Percentiles rank a stretch among this genome's conserved stretches.
phyloP scores from a whole-genome alignment of 1,284 basidiomycete genomes.

The Cryptococcus sp. region DNA sequence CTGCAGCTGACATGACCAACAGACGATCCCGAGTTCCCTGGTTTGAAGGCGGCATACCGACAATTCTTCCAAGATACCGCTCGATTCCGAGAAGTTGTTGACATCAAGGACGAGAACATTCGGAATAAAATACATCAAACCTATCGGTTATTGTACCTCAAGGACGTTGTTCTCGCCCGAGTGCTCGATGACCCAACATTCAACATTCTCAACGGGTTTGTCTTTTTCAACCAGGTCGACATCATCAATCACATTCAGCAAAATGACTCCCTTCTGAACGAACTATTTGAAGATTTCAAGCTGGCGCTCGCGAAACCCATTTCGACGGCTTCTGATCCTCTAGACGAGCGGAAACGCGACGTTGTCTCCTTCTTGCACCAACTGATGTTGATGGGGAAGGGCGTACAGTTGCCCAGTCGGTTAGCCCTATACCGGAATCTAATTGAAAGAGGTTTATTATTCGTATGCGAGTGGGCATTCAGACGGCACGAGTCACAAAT shows the following conservation, averaged over 20 bases:
- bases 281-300: constrained; percentile 76
- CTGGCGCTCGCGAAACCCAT: constrained; percentile 53
- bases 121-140: constrained; percentile 92
- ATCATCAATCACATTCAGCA: constrained; percentile 88
- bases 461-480: constrained; percentile 89
- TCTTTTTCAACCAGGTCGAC: constrained; percentile 99
- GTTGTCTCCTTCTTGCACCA: constrained; percentile 87
- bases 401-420: constrained; percentile 84
- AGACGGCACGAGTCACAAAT: constrained; percentile 58
- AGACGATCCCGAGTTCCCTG: constrained; percentile 97
- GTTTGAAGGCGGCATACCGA: constrained; percentile 93
- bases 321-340: constrained; percentile 34
- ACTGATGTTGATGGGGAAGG: constrained; percentile 93
- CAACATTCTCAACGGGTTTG: constrained; percentile 93
- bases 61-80: constrained; percentile 81
- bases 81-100: constrained; percentile 82
- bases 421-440: constrained; percentile 85
- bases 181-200: constrained; percentile 95
- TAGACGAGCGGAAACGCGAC: constrained; percentile 58
- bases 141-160: constrained; percentile 93
- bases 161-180: constrained; percentile 94
- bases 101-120: constrained; percentile 70
- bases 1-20: constrained; percentile 10
- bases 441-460: constrained; percentile 83
- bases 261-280: constrained; percentile 71